These are phyloP conservation scores for Metarhizium anisopliae DNA, from an alignment of 2,329 filamentous ascomycete species.

Conservation along the genomic window DNA sequence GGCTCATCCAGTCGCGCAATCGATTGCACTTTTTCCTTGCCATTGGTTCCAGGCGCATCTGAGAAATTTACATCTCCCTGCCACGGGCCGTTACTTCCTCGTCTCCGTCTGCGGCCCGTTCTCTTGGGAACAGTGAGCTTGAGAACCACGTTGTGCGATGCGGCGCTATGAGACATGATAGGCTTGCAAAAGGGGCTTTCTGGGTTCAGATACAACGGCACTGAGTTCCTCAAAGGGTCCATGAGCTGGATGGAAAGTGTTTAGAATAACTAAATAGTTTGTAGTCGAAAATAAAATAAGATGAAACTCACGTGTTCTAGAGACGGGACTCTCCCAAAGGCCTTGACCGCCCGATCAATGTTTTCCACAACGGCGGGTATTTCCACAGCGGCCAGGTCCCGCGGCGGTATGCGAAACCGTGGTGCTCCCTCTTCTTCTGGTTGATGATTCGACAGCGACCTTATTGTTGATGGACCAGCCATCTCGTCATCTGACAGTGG, in stretches of 20 bases:
- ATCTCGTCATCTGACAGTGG: neutral
- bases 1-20: conserved; percentile 44
- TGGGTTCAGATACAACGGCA: conserved; percentile 68
- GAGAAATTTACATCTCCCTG: conserved; percentile 31
- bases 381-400: conserved; percentile 31
- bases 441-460: neutral
- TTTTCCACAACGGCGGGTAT: conserved; percentile 34
- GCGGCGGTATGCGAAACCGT: conserved; percentile 24
- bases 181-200: conserved; percentile 73
- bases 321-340: conserved; percentile 30
- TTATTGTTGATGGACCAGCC: neutral
- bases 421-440: conserved; percentile 18
- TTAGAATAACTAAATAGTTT: neutral
- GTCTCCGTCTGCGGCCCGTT: conserved; percentile 78
- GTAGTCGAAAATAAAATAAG: neutral
- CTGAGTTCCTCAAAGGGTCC: conserved; percentile 38
- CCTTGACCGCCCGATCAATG: conserved; percentile 31
- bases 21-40: conserved; percentile 26
- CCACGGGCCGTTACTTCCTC: conserved; percentile 63
- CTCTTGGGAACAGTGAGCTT: conserved; percentile 80
- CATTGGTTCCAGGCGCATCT: conserved; percentile 10
- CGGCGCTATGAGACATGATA: conserved; percentile 64
- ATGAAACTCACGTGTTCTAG: conserved; percentile 27
- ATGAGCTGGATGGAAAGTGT: conserved; percentile 31
- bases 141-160: conserved; percentile 75